phyloP scores from a whole-genome alignment of 139 green algal genomes.

The Raphidocelis subcapitata region DNA sequence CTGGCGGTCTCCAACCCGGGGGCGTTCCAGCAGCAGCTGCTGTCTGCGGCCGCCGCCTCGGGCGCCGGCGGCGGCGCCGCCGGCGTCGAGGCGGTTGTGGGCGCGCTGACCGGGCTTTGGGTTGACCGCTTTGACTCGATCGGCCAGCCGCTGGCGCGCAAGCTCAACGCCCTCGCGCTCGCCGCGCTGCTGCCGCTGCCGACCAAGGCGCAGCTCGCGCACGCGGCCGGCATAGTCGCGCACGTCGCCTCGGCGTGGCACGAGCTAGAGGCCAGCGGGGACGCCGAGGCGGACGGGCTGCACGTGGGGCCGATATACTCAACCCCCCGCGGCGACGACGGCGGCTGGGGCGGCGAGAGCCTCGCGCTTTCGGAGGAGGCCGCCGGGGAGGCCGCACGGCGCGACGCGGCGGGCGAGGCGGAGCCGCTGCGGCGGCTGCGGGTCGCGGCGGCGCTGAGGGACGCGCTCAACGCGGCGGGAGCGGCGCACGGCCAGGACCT shows the following conservation, averaged over 20 bases:
- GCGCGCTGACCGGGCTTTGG: conserved; percentile 17
- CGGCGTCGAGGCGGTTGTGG: neutral
- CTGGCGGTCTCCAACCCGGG: conserved; percentile 60
- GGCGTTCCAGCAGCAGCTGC: conserved; percentile 49
- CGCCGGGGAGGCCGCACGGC: conserved; percentile 18
- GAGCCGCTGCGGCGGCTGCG: conserved; percentile 31
- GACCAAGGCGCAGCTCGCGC: conserved; percentile 24
- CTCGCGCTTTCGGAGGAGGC: conserved; percentile 32
- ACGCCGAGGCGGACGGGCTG: neutral
- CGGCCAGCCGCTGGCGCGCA: conserved; percentile 41
- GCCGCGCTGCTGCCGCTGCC: conserved; percentile 54
- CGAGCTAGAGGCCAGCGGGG: conserved; percentile 15
- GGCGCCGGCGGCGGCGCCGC: conserved; percentile 8
- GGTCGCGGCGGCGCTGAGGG: conserved; percentile 23
- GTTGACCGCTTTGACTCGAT: conserved; percentile 42
- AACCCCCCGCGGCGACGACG: neutral
- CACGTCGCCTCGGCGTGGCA: conserved; percentile 31
- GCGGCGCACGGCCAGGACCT: conserved; percentile 25
- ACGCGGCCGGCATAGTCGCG: conserved; percentile 42
- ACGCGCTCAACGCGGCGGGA: conserved; percentile 26
- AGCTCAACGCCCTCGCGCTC: conserved; percentile 77
- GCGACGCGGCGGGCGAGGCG: conserved; percentile 14
- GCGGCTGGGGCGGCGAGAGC: conserved; percentile 2
- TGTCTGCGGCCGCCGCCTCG: conserved; percentile 8
- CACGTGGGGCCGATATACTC: conserved; percentile 1